Conservation (phyloP, 192 early-diverging fungal species). For the Lunasporangiospora selenospora region DNA sequence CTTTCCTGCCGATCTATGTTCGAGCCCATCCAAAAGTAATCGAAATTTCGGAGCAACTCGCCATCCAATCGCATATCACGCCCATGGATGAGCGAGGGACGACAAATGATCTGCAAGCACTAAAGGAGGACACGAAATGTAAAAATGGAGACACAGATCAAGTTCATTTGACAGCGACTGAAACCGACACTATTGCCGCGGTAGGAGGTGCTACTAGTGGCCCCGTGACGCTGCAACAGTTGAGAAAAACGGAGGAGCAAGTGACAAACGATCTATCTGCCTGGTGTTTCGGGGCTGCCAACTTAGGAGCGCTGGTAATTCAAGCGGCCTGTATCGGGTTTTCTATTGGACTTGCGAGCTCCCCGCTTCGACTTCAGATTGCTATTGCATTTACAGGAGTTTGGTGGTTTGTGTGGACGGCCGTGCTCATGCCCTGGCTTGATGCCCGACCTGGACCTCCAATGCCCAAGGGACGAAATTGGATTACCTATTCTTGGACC, state of each 20-base stretch:
- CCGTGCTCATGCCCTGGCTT: slow-evolving; percentile 44
- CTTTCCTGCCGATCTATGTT: slow-evolving; percentile 56
- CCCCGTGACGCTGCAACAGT: too few species aligned
- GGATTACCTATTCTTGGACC: slow-evolving; percentile 47
- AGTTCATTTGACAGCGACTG: too few species aligned
- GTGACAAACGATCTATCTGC: slow-evolving; percentile 53
- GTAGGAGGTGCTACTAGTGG: too few species aligned
- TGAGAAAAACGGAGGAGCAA: slow-evolving; percentile 39
- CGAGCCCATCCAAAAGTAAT: slow-evolving; percentile 50
- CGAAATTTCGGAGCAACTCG: slow-evolving; percentile 17
- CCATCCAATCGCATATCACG: background rate
- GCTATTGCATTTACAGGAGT: slow-evolving; percentile 50
- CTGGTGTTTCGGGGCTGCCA: slow-evolving; percentile 32
- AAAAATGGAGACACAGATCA: too few species aligned
- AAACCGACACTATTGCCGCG: too few species aligned
- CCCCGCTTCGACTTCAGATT: slow-evolving; percentile 45
- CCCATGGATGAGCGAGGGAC: slow-evolving; percentile 17
- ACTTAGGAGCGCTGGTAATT: slow-evolving; percentile 23
- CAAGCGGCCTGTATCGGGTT: slow-evolving; percentile 33
- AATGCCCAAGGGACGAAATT: slow-evolving; percentile 52
- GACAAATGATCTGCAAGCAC: background rate
- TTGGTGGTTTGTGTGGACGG: slow-evolving; percentile 57
- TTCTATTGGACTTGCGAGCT: slow-evolving; percentile 36
- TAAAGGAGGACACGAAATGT: too few species aligned
- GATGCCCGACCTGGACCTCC: slow-evolving; percentile 52